Evolutionary conservation across 108 stramenopile genomes (phyloP).

Genomic region (Cyclotella cryptica): DNA sequence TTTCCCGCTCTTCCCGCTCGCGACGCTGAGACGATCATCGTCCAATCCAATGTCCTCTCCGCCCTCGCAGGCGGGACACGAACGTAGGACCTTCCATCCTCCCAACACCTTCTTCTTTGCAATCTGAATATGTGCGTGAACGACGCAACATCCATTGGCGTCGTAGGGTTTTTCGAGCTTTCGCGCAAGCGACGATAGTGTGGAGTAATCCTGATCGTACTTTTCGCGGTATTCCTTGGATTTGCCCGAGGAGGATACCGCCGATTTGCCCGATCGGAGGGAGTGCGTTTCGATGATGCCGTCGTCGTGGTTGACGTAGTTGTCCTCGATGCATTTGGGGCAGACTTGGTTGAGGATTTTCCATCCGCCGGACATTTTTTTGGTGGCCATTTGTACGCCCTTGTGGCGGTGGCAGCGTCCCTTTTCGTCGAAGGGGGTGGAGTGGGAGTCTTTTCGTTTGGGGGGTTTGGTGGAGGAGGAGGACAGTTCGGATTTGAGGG

Average conservation of each 20-base stretch:
- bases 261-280: conserved; percentile 5
- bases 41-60: conserved; percentile 18
- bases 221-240: not conserved
- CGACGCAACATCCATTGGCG: conserved; percentile 26
- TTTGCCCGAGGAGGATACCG: conserved; percentile 2
- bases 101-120: conserved; percentile 36
- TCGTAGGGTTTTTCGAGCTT: conserved; percentile 13
- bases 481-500: not conserved
- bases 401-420: conserved; percentile 18
- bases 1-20: not conserved
- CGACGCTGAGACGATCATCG: conserved; percentile 19
- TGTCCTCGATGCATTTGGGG: conserved; percentile 18
- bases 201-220: conserved; percentile 7
- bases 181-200: not conserved
- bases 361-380: conserved; percentile 13
- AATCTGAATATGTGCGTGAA: conserved; percentile 25
- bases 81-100: conserved; percentile 18
- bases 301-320: not conserved
- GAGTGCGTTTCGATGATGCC: not conserved
- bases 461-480: not conserved
- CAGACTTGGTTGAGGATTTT: conserved; percentile 9
- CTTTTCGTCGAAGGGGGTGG: conserved; percentile 16
- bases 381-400: conserved; percentile 11
- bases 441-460: conserved; percentile 5
- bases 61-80: conserved; percentile 32